Base-by-base conservation (phyloP, 1,284 basidiomycete genomes). In the Irpex sp. region DNA sequence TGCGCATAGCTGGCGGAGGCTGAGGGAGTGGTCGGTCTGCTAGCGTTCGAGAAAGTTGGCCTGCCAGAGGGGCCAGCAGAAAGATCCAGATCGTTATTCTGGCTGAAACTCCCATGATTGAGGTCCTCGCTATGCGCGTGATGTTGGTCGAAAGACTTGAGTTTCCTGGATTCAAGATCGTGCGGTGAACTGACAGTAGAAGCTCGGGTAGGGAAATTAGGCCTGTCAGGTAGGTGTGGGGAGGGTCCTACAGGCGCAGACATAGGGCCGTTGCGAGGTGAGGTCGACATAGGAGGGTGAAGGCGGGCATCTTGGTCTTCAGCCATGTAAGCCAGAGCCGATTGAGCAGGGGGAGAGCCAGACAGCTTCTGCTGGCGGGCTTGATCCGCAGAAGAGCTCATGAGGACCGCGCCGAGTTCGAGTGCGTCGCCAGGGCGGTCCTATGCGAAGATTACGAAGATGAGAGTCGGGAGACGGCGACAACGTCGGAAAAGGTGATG, bases 121-220 rank as follows among this genome's bases (percentile, higher is more conserved):
- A 91, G 77, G 76, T 91, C 89, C 71, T 91, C 89, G 76, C 89
- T 91, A 59, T 80, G 85, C 62, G 86, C 77, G 71, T 87, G 81
- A 55, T 74, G 69, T 62, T 76, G 75, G 70, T 79, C 69, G 73
- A 77, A 76, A 61, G 78, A 68, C 66, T 77, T 72, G 40, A 64
- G 72, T 68, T 78, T 80, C 73, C 77, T 79, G 67, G 81, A 82
- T 75, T 83, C 79, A 64, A 81, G 77, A 73, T 88, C 85, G 71
- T 82, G 73, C 61, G 81, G 70, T 38, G 80, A 77, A 64, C 82
- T 79, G 61, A 83, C 71, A 2, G 88, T 91, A 52, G 85, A 85
- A 5, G 88, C 82, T 75, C 88, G 82, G 44, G 81, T 82, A 62
- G 86, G 88, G 57, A 82, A 70, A 69, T 77, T 69, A 19, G 83